A percentile compares a stretch with the other conserved stretches of the same genome.
These are phyloP conservation scores for Dryas alaskensis DNA, from an alignment of 306 rosid species.

Conservation along the genomic window DNA sequence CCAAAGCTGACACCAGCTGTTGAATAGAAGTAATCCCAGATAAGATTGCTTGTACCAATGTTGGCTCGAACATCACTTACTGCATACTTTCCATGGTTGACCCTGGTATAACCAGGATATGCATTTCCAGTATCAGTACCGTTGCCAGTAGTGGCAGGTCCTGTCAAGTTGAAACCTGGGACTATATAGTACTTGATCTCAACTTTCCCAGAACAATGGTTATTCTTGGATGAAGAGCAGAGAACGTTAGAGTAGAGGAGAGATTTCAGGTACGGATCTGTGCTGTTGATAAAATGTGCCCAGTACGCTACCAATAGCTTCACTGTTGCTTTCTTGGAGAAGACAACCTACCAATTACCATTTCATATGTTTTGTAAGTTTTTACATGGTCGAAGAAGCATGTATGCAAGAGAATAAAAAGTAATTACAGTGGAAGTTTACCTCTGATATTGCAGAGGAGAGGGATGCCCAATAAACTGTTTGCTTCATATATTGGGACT, in stretches of 20 bases:
- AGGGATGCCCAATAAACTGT: constrained; percentile 82
- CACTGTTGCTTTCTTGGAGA: constrained; percentile 74
- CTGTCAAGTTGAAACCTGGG: constrained; percentile 83
- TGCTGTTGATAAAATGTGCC: constrained; percentile 64
- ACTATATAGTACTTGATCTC: constrained; percentile 81
- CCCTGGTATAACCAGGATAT: constrained; percentile 74
- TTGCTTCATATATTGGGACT: constrained; percentile 58
- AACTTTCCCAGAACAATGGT: constrained; percentile 70
- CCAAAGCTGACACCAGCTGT: constrained; percentile 94
- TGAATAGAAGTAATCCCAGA: constrained; percentile 87
- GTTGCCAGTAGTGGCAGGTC: constrained; percentile 49
- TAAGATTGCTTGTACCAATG: constrained; percentile 83
- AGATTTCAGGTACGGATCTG: constrained; percentile 70
- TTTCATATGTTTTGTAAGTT: background rate
- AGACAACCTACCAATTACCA: constrained; percentile 48
- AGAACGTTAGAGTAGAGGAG: constrained; percentile 79
- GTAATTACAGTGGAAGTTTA: constrained; percentile 23
- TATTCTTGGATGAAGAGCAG: constrained; percentile 71
- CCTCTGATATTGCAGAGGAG: constrained; percentile 91
- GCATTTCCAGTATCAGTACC: constrained; percentile 56
- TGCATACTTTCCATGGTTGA: constrained; percentile 89
- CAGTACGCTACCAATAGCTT: constrained; percentile 80
- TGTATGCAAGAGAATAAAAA: background rate
- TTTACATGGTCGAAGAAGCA: background rate
- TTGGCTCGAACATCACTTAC: constrained; percentile 76